Evolutionary conservation across 2,329 filamentous ascomycete species (phyloP).

Genomic region (Nemania abortiva): DNA sequence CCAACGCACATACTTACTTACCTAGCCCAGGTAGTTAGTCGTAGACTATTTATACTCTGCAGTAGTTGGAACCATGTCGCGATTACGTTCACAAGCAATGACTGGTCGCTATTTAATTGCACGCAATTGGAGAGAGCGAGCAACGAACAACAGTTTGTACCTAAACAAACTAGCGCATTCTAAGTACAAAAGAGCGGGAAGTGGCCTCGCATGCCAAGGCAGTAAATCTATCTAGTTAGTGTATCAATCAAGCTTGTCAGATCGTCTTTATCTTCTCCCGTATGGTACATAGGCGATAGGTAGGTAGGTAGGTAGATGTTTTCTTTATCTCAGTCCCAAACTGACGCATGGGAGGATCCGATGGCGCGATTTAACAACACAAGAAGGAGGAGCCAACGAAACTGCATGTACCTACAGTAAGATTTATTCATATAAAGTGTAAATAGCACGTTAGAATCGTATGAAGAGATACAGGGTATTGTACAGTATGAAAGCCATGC

Average conservation of each 20-base stretch:
- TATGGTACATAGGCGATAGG: too few relatives aligned
- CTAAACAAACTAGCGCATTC: too few relatives aligned
- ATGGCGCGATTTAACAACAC: conserved; percentile 29
- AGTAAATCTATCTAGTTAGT: too few relatives aligned
- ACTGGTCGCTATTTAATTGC: too few relatives aligned
- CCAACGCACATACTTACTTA: background rate
- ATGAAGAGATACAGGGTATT: background rate
- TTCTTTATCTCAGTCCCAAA: conserved; percentile 32
- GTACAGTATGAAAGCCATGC: background rate
- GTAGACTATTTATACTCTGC: too few relatives aligned
- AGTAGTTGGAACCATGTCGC: too few relatives aligned
- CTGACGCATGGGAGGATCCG: conserved; percentile 31
- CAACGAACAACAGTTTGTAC: too few relatives aligned
- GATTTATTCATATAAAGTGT: background rate
- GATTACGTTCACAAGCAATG: too few relatives aligned
- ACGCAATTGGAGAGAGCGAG: too few relatives aligned
- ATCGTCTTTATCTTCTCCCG: background rate
- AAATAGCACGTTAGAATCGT: background rate
- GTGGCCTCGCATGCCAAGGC: conserved; percentile 16
- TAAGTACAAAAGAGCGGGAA: background rate
- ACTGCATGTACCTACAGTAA: background rate
- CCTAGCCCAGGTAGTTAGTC: too few relatives aligned
- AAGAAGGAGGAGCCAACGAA: too few relatives aligned
- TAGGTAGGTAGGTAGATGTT: background rate
- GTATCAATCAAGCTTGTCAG: conserved; percentile 22